A percentile compares a stretch with the other conserved stretches of the same genome.
Evolutionary conservation across 441 rosid genomes (phyloP).

Genomic region (Kokia cookei): DNA sequence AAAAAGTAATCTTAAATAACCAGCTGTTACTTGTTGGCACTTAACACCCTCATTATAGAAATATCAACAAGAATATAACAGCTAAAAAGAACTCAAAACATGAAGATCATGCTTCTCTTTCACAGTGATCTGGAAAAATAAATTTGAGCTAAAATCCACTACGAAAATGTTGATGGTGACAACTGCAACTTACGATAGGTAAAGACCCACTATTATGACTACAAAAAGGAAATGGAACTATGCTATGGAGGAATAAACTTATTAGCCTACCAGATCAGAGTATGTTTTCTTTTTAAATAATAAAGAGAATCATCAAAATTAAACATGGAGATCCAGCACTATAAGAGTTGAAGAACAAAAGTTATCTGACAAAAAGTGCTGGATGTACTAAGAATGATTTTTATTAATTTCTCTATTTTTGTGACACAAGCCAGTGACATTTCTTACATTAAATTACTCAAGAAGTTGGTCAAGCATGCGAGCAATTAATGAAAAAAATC

Average conservation of each 20-base stretch:
- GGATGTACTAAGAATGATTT: neutral
- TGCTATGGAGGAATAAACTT: neutral
- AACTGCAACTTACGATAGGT: neutral
- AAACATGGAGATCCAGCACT: neutral
- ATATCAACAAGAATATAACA: too few species aligned
- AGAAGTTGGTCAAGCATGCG: neutral
- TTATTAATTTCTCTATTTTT: neutral
- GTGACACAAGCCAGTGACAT: neutral
- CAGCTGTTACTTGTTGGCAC: too few species aligned
- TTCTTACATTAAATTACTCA: neutral
- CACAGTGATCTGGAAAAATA: neutral
- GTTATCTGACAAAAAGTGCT: neutral
- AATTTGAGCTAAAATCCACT: neutral
- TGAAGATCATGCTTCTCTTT: too few species aligned
- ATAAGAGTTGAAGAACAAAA: neutral
- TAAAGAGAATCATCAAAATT: neutral
- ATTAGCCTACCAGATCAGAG: neutral
- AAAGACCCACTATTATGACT: neutral
- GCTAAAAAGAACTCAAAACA: too few species aligned
- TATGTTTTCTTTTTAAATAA: neutral
- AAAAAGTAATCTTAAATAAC: too few species aligned
- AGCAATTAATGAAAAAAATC: neutral
- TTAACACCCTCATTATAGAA: too few species aligned
- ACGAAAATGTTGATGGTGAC: neutral
- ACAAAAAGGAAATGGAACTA: neutral